Evolutionary conservation across 2,329 filamentous ascomycete species (phyloP).

Genomic region (Aschersonia sp.): DNA sequence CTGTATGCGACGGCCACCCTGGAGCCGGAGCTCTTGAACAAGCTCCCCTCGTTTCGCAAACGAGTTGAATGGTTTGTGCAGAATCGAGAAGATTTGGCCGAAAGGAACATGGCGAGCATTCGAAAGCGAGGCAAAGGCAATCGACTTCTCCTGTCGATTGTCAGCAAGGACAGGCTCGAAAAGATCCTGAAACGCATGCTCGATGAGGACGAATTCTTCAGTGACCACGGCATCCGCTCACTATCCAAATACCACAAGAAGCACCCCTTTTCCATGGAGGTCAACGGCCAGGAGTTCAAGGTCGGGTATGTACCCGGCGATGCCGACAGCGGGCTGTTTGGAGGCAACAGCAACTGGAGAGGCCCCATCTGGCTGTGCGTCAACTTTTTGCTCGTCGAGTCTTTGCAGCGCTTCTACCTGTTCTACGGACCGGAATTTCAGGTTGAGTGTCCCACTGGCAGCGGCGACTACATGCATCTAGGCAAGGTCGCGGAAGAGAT

Average conservation of each 20-base stretch:
- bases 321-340: constrained; percentile 87
- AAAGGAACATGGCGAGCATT: constrained; percentile 91
- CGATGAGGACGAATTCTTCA: constrained; percentile 85
- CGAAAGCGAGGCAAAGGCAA: constrained; percentile 80
- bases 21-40: constrained; percentile 86
- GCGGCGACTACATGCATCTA: constrained; percentile 88
- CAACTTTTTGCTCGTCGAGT: constrained; percentile 89
- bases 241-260: constrained; percentile 85
- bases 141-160: constrained; percentile 73
- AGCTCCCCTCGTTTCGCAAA: constrained; percentile 84
- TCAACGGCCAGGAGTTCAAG: constrained; percentile 78
- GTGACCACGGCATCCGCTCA: constrained; percentile 79
- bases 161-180: constrained; percentile 82
- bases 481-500: constrained; percentile 90
- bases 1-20: constrained; percentile 84
- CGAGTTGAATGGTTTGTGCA: constrained; percentile 88
- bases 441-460: constrained; percentile 87
- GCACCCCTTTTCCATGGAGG: constrained; percentile 85
- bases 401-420: constrained; percentile 87
- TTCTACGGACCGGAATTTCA: constrained; percentile 84
- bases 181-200: constrained; percentile 86
- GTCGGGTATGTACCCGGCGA: constrained; percentile 91
- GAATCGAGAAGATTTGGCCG: constrained; percentile 71
- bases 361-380: constrained; percentile 92
- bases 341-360: constrained; percentile 96